Conservation (phyloP, 371 early-diverging fungal species). For the Lichtheimia hyalospora region DNA sequence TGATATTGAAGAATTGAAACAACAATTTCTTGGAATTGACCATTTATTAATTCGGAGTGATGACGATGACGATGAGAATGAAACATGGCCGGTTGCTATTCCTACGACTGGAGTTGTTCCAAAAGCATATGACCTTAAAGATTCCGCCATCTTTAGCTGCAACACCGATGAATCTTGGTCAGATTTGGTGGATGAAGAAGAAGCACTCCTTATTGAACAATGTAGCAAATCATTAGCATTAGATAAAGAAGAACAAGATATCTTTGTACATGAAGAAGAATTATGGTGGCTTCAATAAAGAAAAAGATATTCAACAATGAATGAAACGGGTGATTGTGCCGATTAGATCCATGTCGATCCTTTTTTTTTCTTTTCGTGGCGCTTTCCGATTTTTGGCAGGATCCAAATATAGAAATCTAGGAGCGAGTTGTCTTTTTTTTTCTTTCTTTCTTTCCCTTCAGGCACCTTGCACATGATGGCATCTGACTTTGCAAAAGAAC, state of each 20-base stretch:
- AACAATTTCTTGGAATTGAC: slow-evolving; percentile 28
- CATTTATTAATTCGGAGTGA: slow-evolving; percentile 31
- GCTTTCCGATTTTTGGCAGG: not conserved
- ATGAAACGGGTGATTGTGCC: too few relatives aligned
- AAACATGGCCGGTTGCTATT: slow-evolving; percentile 29
- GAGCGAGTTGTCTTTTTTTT: not conserved
- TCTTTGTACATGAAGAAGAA: slow-evolving; percentile 32
- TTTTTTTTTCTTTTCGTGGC: slow-evolving; percentile 5
- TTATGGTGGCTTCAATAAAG: slow-evolving; percentile 41
- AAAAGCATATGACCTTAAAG: slow-evolving; percentile 26
- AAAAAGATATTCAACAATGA: too few relatives aligned
- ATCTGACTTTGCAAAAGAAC: slow-evolving; percentile 7
- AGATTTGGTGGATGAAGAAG: too few relatives aligned
- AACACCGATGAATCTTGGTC: not conserved
- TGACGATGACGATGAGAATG: slow-evolving; percentile 31
- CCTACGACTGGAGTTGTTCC: slow-evolving; percentile 20
- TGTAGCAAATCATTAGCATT: not conserved
- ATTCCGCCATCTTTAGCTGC: slow-evolving; percentile 45
- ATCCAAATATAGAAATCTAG: not conserved
- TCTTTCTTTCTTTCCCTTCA: not conserved
- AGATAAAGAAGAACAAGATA: slow-evolving; percentile 29
- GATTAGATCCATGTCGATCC: slow-evolving; percentile 3
- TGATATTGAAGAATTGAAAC: slow-evolving; percentile 31
- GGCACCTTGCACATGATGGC: not conserved
- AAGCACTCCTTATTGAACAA: too few relatives aligned